Base-by-base conservation (phyloP, 768 basidiomycete genomes). In the Pleurotus giganteus region DNA sequence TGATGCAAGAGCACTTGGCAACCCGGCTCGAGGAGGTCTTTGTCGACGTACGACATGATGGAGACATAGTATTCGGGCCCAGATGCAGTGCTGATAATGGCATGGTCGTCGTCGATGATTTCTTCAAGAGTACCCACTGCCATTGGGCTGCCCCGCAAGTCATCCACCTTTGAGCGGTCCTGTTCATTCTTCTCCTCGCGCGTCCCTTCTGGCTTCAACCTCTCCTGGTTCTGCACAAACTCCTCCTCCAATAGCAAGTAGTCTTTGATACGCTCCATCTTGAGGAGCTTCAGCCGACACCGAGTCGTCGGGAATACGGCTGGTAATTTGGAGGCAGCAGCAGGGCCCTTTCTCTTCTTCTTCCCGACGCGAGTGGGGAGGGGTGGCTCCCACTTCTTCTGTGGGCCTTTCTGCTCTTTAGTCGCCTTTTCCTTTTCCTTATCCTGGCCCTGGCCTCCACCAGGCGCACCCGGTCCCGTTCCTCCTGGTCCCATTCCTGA, bases 371-470 rank as follows among this genome's bases (percentile, higher is more conserved):
- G 89, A 43, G 96, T 97, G 12, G 96, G 95, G 56, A 97, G 83
- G 64, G 96, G 96, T 6, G 96, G 94, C 69, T 98, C 96, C 94
- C 95, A 98, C 75, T 96, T 95, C 84, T 98, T 97, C 73, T 86
- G 83, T 64, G 84, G 77, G 64, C 68, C 73, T 71, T 79, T 76
- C 69, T 75, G 80, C 65, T 59, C 63, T 70, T 78, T 81, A 68
- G 74, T 76, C 32, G 29, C 32, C 60, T 76, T 75, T 58, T 73
- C 70, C 45, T 65, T 60, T 46, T 68, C 65, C 50, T 62, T 58
- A 19, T 58, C 52, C 32, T 45, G 56, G 31, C 52, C 56, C 37
- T 66, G 60, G 7, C 65, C 70, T 6, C 71, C 73, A 51, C 69
- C 67, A 42, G 75, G 73, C n/a, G 77, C 74, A 19, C 49, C 49